These are phyloP conservation scores for Rhizophagus sp. DNA, from an alignment of 192 early-diverging fungal species.

Conservation along the genomic window DNA sequence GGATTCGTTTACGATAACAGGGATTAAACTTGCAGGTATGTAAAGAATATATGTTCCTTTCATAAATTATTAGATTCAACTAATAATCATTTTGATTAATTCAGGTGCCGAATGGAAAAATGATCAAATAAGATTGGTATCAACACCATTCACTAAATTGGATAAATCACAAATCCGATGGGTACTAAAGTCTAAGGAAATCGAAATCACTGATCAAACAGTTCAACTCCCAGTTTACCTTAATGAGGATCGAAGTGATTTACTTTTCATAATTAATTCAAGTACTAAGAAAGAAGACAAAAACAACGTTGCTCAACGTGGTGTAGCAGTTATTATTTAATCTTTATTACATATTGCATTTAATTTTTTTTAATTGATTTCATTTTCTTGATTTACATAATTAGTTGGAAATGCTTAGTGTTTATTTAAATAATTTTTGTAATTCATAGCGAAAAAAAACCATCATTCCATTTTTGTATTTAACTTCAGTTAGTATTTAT, in stretches of 20 bases:
- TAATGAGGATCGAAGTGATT: conserved; percentile 59
- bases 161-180: conserved; percentile 44
- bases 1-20: conserved; percentile 27
- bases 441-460: too few species aligned
- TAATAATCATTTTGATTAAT: conserved; percentile 33
- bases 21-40: background rate
- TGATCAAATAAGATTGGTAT: conserved; percentile 35
- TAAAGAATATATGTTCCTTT: background rate
- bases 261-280: conserved; percentile 57
- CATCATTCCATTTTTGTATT: too few species aligned
- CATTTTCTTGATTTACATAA: too few species aligned
- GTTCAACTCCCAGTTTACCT: conserved; percentile 64
- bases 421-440: too few species aligned
- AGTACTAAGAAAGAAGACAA: conserved; percentile 40
- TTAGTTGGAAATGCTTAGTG: too few species aligned
- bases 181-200: conserved; percentile 31
- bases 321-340: conserved; percentile 56
- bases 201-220: background rate
- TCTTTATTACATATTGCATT: too few species aligned
- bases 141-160: conserved; percentile 34
- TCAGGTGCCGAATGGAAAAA: conserved; percentile 55
- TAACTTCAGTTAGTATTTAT: too few species aligned
- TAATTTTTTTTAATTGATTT: too few species aligned
- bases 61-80: background rate
- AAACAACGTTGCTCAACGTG: conserved; percentile 52